A percentile compares a stretch with the other conserved stretches of the same genome.
phyloP scores from a whole-genome alignment of 2,329 filamentous ascomycete genomes.

The Pezicula radicicola region DNA sequence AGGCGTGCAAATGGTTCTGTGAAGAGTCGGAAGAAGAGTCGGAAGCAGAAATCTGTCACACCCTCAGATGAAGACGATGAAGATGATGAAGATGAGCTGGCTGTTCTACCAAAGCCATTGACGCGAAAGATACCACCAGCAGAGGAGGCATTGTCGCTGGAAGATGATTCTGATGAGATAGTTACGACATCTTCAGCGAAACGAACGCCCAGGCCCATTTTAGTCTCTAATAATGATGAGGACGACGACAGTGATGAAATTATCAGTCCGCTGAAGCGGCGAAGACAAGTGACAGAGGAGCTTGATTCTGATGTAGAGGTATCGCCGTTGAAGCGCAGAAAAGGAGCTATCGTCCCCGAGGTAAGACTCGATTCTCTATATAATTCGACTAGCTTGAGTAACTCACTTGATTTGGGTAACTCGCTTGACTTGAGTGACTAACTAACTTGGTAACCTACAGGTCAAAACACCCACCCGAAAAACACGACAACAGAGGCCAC shows the following conservation, averaged over 20 bases:
- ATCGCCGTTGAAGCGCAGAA: constrained; percentile 14
- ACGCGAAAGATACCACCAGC: not conserved
- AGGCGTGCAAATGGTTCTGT: not conserved
- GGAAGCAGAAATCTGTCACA: not conserved
- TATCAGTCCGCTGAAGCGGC: not conserved
- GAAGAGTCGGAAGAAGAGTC: too few relatives aligned
- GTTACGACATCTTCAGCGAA: not conserved
- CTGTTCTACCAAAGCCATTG: too few relatives aligned
- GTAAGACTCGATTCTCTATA: not conserved
- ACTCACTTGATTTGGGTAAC: too few relatives aligned
- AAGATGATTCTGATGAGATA: not conserved
- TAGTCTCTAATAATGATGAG: constrained; percentile 8
- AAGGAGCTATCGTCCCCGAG: not conserved
- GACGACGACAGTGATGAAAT: constrained; percentile 6
- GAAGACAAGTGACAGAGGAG: not conserved
- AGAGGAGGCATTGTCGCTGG: not conserved
- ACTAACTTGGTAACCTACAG: not conserved
- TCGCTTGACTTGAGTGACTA: not conserved
- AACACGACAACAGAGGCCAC: constrained; percentile 17
- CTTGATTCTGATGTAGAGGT: constrained; percentile 7
- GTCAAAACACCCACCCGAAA: constrained; percentile 8
- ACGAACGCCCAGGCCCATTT: not conserved
- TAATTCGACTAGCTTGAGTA: not conserved
- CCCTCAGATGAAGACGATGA: constrained; percentile 5
- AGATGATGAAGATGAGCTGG: constrained; percentile 4